phyloP scores from a whole-genome alignment of 768 basidiomycete species.

The Lactifluus subvellereus region DNA sequence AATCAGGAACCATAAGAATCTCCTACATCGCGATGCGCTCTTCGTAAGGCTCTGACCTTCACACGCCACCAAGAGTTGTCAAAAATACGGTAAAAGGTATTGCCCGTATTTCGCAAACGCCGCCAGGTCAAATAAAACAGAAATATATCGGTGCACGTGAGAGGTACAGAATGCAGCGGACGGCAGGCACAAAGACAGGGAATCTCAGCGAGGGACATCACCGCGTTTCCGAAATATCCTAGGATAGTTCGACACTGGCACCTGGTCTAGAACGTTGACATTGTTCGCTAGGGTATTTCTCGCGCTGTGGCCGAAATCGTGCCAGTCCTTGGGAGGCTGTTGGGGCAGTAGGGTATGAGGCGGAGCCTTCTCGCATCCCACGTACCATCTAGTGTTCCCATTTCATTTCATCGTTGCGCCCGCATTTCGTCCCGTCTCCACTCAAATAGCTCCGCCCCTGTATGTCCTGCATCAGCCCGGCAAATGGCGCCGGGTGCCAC shows the following conservation, averaged over 20 bases:
- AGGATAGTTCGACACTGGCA: neutral
- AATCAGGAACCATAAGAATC: neutral
- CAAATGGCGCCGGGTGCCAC: neutral
- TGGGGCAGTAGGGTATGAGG: constrained; percentile 7
- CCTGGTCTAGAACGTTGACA: neutral
- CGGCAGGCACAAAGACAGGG: neutral
- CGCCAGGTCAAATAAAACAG: neutral
- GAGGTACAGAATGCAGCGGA: neutral
- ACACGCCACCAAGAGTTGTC: neutral
- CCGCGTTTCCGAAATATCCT: neutral
- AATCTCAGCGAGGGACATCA: neutral
- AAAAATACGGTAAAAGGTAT: neutral
- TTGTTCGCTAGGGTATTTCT: neutral
- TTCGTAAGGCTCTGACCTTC: neutral
- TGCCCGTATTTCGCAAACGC: neutral
- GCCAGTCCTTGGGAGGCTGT: neutral
- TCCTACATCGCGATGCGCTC: neutral
- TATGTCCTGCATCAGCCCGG: neutral
- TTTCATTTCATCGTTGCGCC: constrained; percentile 8
- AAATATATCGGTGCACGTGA: constrained; percentile 1
- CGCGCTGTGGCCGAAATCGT: neutral
- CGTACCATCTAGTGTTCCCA: neutral
- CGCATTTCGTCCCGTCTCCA: constrained; percentile 1
- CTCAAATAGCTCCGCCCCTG: neutral
- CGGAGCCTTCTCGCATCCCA: neutral